These are phyloP conservation scores for Odonthalia washingtoniensis DNA, from an alignment of 31 red algal genomes.

Conservation along the genomic window DNA sequence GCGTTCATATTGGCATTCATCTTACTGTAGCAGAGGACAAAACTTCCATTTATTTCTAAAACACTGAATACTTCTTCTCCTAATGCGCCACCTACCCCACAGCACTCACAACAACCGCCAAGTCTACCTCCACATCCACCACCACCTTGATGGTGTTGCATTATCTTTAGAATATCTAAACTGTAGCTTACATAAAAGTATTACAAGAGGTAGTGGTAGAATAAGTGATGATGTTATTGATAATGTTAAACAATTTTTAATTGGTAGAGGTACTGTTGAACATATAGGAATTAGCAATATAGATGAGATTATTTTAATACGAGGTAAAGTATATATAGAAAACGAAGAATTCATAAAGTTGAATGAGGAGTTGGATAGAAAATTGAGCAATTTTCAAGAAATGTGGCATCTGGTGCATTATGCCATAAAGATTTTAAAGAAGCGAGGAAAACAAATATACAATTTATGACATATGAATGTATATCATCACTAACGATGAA, in stretches of 20 bases:
- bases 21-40: too few relatives aligned
- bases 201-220: slow-evolving; percentile 74
- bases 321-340: slow-evolving; percentile 81
- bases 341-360: too few relatives aligned
- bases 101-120: too few relatives aligned
- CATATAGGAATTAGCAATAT: slow-evolving; percentile 8
- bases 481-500: too few relatives aligned
- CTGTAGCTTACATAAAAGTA: slow-evolving; percentile 44
- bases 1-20: too few relatives aligned
- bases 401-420: slow-evolving; percentile 83
- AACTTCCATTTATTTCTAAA: too few relatives aligned
- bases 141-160: slow-evolving; percentile 89
- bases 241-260: slow-evolving; percentile 74
- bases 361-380: slow-evolving; percentile 27
- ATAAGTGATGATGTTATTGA: slow-evolving; percentile 75
- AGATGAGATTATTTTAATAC: slow-evolving; percentile 53
- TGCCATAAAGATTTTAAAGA: slow-evolving; percentile 65
- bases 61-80: too few relatives aligned
- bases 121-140: too few relatives aligned
- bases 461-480: slow-evolving; percentile 87
- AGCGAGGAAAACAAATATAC: slow-evolving; percentile 43
- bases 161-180: slow-evolving; percentile 72
- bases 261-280: slow-evolving; percentile 71
- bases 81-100: too few relatives aligned
- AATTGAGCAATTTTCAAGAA: slow-evolving; percentile 32